Evolutionary conservation across 805 yeast genomes (phyloP).

Genomic region (Ogataea paraovalis): DNA sequence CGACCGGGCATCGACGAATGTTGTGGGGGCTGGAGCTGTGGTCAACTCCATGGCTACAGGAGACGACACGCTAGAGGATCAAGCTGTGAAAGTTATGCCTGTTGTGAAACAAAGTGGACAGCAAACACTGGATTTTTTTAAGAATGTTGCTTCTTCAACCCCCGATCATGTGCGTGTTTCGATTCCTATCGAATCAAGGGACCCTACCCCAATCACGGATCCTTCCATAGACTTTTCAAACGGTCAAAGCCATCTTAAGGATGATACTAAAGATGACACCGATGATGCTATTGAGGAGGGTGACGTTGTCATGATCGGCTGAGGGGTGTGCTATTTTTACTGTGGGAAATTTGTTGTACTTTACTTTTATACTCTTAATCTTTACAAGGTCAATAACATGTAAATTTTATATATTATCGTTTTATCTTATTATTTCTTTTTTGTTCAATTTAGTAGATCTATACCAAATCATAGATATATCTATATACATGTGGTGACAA

Average conservation of each 20-base stretch:
- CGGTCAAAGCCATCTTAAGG: neutral
- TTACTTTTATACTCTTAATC: neutral
- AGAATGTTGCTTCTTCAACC: conserved; percentile 2
- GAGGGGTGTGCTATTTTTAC: neutral
- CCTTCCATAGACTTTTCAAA: neutral
- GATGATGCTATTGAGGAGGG: conserved; percentile 2
- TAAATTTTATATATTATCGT: too few species aligned
- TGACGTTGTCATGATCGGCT: conserved; percentile 9
- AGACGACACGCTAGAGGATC: conserved; percentile 3
- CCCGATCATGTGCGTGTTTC: neutral
- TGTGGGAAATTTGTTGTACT: neutral
- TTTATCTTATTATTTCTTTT: too few species aligned
- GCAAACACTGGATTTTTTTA: conserved; percentile 12
- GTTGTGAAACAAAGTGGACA: conserved; percentile 9
- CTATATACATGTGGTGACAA: conserved; percentile 6
- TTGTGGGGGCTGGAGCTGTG: conserved; percentile 5
- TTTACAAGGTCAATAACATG: too few species aligned
- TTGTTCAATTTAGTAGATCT: neutral
- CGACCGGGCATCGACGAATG: neutral
- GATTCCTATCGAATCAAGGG: neutral
- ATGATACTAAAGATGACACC: neutral
- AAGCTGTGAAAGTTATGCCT: conserved; percentile 1
- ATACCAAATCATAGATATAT: neutral
- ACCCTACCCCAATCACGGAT: neutral
- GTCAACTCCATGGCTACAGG: conserved; percentile 3